Evolutionary conservation across 192 early-diverging fungal species (phyloP).

Genomic region (Entomortierella lignicola): DNA sequence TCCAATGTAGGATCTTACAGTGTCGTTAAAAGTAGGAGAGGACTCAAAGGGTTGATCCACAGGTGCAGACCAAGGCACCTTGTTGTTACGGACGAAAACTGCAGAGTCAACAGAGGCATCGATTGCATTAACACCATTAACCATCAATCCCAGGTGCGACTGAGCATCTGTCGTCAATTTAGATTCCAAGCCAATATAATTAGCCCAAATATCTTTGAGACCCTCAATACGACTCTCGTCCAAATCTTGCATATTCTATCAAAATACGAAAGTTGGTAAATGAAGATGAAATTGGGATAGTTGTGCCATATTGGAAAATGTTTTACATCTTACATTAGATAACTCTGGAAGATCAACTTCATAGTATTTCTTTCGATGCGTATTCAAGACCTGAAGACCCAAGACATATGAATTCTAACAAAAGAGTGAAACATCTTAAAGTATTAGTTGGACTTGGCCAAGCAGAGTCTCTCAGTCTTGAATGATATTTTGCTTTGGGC

Average conservation of each 20-base stretch:
- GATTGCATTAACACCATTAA: slow-evolving; percentile 53
- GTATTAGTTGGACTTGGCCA: too few relatives aligned
- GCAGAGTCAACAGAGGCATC: slow-evolving; percentile 66
- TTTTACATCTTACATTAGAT: slow-evolving; percentile 59
- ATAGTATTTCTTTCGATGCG: slow-evolving; percentile 71
- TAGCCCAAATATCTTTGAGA: slow-evolving; percentile 64
- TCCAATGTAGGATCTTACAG: slow-evolving; percentile 22
- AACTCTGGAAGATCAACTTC: slow-evolving; percentile 71
- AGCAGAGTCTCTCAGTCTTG: too few relatives aligned
- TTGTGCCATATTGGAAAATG: neutral
- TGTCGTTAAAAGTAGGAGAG: slow-evolving; percentile 43
- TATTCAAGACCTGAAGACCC: slow-evolving; percentile 69
- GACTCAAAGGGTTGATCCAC: slow-evolving; percentile 50
- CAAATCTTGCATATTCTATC: slow-evolving; percentile 71
- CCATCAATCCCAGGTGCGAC: slow-evolving; percentile 43
- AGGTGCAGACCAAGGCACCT: slow-evolving; percentile 31
- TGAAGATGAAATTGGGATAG: neutral
- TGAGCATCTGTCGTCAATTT: slow-evolving; percentile 48
- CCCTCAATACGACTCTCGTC: slow-evolving; percentile 64
- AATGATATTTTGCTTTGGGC: too few relatives aligned
- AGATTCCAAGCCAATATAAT: slow-evolving; percentile 60
- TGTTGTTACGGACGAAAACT: slow-evolving; percentile 59
- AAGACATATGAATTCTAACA: slow-evolving; percentile 76
- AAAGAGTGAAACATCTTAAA: too few relatives aligned
- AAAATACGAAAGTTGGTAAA: neutral